Conservation (phyloP, 2,329 filamentous ascomycete species). For the Cladosporium sphaerospermum region DNA sequence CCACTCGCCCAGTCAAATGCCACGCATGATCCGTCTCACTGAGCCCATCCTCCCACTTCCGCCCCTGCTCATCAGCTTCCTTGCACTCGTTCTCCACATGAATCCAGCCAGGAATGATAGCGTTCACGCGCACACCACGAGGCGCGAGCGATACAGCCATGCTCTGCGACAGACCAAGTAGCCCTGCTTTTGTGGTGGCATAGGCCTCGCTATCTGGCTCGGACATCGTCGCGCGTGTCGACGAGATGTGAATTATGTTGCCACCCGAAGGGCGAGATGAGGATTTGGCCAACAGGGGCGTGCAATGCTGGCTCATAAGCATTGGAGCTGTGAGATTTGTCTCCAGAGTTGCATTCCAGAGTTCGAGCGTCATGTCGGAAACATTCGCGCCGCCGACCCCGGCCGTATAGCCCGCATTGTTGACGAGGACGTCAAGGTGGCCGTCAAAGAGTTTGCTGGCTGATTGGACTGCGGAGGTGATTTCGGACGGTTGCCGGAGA, state of each 20-base stretch:
- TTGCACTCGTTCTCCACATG: constrained; percentile 42
- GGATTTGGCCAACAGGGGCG: constrained; percentile 23
- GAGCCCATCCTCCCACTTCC: constrained; percentile 43
- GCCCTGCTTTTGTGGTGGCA: constrained; percentile 45
- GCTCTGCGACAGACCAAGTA: constrained; percentile 45
- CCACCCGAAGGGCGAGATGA: constrained; percentile 16
- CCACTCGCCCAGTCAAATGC: constrained; percentile 47
- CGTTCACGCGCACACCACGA: constrained; percentile 42
- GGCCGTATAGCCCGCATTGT: constrained; percentile 38
- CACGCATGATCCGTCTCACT: constrained; percentile 41
- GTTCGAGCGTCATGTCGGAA: constrained; percentile 31
- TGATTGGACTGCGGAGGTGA: constrained; percentile 25
- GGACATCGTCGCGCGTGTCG: constrained; percentile 44
- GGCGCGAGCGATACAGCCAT: constrained; percentile 43
- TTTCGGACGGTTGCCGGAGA: constrained; percentile 24
- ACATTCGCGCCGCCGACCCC: constrained; percentile 29
- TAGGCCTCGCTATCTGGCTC: constrained; percentile 48
- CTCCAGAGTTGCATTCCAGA: constrained; percentile 34
- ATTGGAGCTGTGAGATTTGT: constrained; percentile 36
- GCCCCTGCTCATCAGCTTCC: constrained; percentile 35
- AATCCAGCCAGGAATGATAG: constrained; percentile 49
- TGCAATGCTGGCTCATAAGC: constrained; percentile 24
- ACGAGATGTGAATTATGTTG: constrained; percentile 43
- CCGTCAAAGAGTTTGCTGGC: constrained; percentile 32
- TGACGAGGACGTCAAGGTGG: constrained; percentile 37